These are phyloP conservation scores for Kingdonia uniflora DNA, from an alignment of 164 flowering plant species.

Conservation along the genomic window DNA sequence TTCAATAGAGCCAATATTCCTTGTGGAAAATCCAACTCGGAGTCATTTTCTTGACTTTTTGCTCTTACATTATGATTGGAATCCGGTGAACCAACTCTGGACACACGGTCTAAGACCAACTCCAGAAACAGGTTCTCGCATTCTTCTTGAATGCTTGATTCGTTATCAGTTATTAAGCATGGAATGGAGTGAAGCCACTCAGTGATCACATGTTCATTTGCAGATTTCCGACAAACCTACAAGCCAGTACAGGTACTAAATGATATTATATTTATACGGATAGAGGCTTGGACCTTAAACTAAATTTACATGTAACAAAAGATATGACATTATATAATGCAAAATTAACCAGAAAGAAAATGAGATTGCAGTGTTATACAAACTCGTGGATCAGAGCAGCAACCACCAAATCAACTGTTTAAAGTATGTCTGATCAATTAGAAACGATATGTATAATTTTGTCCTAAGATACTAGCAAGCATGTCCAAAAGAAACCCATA, in stretches of 20 bases:
- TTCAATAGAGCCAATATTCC: conserved; percentile 46
- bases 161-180: conserved; percentile 72
- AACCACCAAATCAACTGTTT: no score
- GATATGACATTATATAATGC: no score
- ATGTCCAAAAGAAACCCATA: no score
- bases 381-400: no score
- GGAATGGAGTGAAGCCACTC: conserved; percentile 97
- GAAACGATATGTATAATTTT: no score
- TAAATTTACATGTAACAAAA: no score
- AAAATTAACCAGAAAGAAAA: no score
- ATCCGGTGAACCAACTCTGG: conserved; percentile 33
- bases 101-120: conserved; percentile 66
- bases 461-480: no score
- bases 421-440: no score
- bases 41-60: conserved; percentile 25
- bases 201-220: conserved; percentile 38
- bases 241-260: conserved; percentile 1
- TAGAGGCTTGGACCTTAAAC: no score
- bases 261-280: no score
- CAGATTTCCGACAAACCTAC: conserved; percentile 64
- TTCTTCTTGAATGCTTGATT: conserved; percentile 89
- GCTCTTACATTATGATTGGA: conserved; percentile 7
- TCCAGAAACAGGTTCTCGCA: conserved; percentile 77
- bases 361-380: no score
- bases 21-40: conserved; percentile 38